Base-by-base conservation (phyloP, 371 early-diverging fungal species). In the Mortierella sp. region DNA sequence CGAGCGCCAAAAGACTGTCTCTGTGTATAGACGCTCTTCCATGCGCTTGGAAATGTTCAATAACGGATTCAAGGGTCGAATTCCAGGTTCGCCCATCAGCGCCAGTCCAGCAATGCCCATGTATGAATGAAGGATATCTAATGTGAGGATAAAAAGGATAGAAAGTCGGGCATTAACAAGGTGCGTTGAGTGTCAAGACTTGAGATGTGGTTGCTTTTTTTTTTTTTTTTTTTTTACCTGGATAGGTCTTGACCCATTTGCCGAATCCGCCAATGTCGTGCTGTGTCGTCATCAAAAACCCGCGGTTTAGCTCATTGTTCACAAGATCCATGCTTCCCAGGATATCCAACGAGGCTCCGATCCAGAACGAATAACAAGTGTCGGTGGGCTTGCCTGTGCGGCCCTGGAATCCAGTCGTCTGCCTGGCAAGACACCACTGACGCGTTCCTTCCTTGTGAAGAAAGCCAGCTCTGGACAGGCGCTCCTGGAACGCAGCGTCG, bases 291-390 rank as follows among this genome's bases (percentile, higher is more conserved):
- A 81, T 67, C 10, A 95, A 71, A 72, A 93, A 97, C 2, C 61
- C 61, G 5, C 80, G 81, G 27, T 87, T 80, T 27, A 73, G 79
- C 0, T 81, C 82, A 6, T 70, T 63, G 60, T 95, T 86, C 18
- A 94, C 84, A 38, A 91, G 74, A 21, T 89, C 82, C 74, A 87
- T 87, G 16, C 82, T 83, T 19, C 82, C 90, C 14, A 95, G 80
- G 18, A 90, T 88, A 2, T 87, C 80, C 27, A 97, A 68, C 10
- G 91, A 68, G 0, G 91, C 96, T 14, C 99, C 99, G 24, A 99
- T 86, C 99, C 99, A 99, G 80, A 96, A 99, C 10, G 97, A 91
- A 80, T 99, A 99, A 80, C 99, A 99, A 1, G 96, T 93, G 70
- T 99, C 99, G n/a, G 89, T 82, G 2, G 85, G 81, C 78, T 99